These are phyloP conservation scores for Crucihimalaya himalaica DNA, from an alignment of 345 rosid species.

Conservation along the genomic window DNA sequence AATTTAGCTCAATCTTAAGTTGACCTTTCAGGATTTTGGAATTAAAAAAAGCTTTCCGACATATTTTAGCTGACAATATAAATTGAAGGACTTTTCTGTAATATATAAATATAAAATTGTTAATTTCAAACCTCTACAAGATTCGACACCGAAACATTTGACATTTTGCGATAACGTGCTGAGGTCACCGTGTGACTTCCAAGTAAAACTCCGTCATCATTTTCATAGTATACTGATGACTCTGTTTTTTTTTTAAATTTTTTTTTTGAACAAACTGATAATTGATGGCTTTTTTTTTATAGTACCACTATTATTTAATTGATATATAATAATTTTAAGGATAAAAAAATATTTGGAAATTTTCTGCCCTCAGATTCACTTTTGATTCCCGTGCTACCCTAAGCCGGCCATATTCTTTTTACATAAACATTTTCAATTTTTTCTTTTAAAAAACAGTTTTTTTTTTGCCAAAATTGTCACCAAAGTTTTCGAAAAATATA, in stretches of 20 bases:
- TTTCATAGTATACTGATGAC: conserved; percentile 25
- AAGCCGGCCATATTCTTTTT: not conserved
- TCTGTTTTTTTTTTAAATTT: not conserved
- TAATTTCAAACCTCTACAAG: conserved; percentile 10
- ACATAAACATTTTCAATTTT: no score
- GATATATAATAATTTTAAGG: not conserved
- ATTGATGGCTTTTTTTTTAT: not conserved
- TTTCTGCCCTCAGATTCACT: not conserved
- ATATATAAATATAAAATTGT: not conserved
- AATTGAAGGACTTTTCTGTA: not conserved
- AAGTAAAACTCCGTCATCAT: conserved; percentile 8
- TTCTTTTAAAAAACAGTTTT: not conserved
- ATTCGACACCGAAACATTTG: conserved; percentile 43
- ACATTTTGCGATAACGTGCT: conserved; percentile 37
- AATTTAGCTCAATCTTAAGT: not conserved
- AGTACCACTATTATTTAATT: not conserved
- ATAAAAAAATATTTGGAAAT: conserved; percentile 6
- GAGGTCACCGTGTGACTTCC: conserved; percentile 15
- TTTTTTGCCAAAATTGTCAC: not conserved
- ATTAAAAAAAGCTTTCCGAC: not conserved
- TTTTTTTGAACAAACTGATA: not conserved
- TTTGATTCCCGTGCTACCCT: not conserved
- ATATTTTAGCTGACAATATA: not conserved
- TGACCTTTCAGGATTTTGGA: not conserved
- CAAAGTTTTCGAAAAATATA: not conserved